A percentile compares a stretch with the other conserved stretches of the same genome.
Evolutionary conservation across 306 rosid species (phyloP).

Genomic region (Sophora flavescens): DNA sequence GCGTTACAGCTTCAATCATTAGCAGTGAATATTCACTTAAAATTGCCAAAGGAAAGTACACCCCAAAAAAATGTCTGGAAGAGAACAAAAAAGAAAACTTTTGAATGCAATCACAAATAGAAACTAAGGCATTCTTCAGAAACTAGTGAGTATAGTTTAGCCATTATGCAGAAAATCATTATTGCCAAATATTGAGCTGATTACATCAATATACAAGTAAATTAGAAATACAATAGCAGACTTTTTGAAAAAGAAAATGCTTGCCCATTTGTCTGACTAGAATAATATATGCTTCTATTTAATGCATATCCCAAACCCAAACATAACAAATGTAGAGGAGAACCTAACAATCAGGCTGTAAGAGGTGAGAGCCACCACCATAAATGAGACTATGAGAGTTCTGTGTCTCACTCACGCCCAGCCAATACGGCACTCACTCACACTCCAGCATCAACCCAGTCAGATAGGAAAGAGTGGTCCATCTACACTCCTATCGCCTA

Average conservation of each 20-base stretch:
- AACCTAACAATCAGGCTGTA: conserved; percentile 1
- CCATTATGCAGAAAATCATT: conserved; percentile 5
- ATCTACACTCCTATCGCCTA: conserved; percentile 1
- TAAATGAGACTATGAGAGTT: not conserved
- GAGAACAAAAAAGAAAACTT: conserved; percentile 7
- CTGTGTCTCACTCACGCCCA: not conserved
- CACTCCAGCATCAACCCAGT: not conserved
- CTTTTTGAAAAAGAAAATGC: not conserved
- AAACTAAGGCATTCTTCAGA: not conserved
- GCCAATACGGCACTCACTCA: not conserved
- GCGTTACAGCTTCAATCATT: not conserved
- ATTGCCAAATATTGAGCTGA: conserved; percentile 6
- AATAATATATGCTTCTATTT: conserved; percentile 11
- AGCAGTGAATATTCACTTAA: not conserved
- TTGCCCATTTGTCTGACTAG: not conserved
- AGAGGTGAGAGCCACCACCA: not conserved
- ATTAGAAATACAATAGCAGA: not conserved
- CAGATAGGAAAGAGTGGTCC: conserved; percentile 20
- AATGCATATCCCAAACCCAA: conserved; percentile 32
- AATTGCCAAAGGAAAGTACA: not conserved
- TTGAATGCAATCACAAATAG: conserved; percentile 5
- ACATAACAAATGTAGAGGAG: not conserved
- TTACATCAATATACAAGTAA: conserved; percentile 15
- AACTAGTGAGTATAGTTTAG: conserved; percentile 6
- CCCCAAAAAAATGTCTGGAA: not conserved